A percentile compares a stretch with the other conserved stretches of the same genome.
These are phyloP conservation scores for Metroxylon sagu DNA, from an alignment of 176 grass and related monocot genomes.

Conservation along the genomic window DNA sequence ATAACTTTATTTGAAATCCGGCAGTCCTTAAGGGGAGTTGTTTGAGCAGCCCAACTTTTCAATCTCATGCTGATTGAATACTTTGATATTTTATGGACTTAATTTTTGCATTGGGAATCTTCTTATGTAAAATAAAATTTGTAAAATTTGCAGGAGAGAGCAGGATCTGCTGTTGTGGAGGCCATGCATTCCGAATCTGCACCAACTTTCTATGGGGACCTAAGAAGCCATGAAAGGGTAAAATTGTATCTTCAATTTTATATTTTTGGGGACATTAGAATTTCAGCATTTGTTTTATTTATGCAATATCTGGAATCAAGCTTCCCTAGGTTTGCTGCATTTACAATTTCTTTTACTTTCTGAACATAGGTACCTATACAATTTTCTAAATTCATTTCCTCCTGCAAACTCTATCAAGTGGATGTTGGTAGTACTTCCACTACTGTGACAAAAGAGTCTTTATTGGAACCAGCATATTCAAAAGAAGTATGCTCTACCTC, in stretches of 20 bases:
- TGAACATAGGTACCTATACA: conserved; percentile 51
- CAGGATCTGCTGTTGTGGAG: conserved; percentile 51
- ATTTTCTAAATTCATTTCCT: conserved; percentile 65
- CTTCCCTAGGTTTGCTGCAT: background rate
- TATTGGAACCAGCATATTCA: conserved; percentile 18
- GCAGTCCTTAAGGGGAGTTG: no score
- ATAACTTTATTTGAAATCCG: no score
- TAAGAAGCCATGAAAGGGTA: conserved; percentile 92
- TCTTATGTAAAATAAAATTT: conserved; percentile 4
- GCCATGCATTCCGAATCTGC: conserved; percentile 74
- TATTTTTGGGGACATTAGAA: no score
- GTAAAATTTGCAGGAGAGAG: conserved; percentile 51
- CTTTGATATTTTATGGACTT: no score
- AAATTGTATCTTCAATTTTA: background rate
- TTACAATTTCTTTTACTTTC: background rate
- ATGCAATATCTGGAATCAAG: no score
- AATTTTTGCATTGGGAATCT: no score
- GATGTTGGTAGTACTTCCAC: conserved; percentile 20
- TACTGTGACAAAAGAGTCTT: conserved; percentile 10
- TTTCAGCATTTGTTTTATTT: no score
- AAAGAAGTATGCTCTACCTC: conserved; percentile 26
- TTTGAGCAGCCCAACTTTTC: no score
- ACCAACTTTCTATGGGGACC: conserved; percentile 67
- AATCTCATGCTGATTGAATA: no score
- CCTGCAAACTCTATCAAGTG: conserved; percentile 49